Evolutionary conservation across 2,329 filamentous ascomycete genomes (phyloP).

Genomic region (Neofusicoccum ribis): DNA sequence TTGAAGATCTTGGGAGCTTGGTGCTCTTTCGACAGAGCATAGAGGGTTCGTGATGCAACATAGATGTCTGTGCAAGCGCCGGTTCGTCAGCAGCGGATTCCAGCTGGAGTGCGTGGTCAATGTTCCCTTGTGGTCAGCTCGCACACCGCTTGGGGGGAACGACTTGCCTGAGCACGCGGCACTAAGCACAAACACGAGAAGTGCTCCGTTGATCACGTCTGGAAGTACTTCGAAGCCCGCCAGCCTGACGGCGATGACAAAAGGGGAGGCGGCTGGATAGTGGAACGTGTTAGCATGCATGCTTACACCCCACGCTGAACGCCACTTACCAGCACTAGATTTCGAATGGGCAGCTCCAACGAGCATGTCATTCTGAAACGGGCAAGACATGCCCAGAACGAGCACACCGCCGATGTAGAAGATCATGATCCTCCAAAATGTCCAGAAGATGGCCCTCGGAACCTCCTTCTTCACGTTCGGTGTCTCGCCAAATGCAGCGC

Average conservation of each 20-base stretch:
- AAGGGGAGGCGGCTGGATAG: conserved; percentile 55
- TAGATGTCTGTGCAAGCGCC: conserved; percentile 28
- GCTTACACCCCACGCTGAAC: too few relatives aligned
- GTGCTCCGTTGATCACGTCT: conserved; percentile 72
- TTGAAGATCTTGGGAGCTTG: conserved; percentile 42
- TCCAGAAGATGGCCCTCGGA: conserved; percentile 70
- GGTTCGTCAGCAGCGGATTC: too few relatives aligned
- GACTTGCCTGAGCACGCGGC: conserved; percentile 51
- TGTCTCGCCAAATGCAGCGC: conserved; percentile 74
- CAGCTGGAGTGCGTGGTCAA: too few relatives aligned
- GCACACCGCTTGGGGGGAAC: too few relatives aligned
- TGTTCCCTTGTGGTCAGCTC: too few relatives aligned
- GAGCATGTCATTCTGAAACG: conserved; percentile 60
- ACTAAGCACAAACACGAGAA: conserved; percentile 75
- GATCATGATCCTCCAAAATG: conserved; percentile 71
- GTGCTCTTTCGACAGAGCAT: conserved; percentile 42
- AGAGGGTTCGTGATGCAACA: conserved; percentile 44
- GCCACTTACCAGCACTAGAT: background rate
- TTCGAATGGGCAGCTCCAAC: conserved; percentile 26
- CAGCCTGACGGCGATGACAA: conserved; percentile 50
- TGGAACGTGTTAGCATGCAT: conserved; percentile 49
- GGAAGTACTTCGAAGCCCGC: conserved; percentile 47
- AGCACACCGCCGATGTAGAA: conserved; percentile 63
- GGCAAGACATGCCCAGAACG: conserved; percentile 71
- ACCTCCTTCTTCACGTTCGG: conserved; percentile 71